These are phyloP conservation scores for Mimosa bimucronata DNA, from an alignment of 306 rosid species.

Conservation along the genomic window DNA sequence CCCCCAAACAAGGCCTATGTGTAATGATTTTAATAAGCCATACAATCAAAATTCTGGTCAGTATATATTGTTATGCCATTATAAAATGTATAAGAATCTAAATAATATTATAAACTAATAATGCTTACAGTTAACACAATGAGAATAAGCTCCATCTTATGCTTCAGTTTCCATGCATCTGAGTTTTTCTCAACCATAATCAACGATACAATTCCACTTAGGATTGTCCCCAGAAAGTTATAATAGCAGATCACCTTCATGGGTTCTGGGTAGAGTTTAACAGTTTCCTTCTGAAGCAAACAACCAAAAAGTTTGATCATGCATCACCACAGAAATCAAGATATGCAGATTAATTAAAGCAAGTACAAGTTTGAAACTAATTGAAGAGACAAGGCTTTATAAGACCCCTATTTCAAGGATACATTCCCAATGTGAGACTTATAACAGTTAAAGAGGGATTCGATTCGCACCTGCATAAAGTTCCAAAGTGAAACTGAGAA, in stretches of 20 bases:
- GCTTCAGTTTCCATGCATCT: constrained; percentile 46
- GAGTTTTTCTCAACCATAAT: constrained; percentile 36
- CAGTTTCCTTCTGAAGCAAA: constrained; percentile 43
- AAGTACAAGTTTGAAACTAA: background rate
- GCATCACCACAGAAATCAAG: background rate
- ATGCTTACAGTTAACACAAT: constrained; percentile 42
- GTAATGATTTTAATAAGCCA: background rate
- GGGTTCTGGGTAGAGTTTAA: constrained; percentile 44
- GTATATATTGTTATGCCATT: background rate
- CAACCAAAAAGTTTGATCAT: constrained; percentile 4
- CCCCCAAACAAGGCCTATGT: constrained; percentile 47
- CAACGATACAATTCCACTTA: constrained; percentile 40
- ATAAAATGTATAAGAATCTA: background rate
- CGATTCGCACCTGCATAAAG: constrained; percentile 54
- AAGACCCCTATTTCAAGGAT: too few species aligned
- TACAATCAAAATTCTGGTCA: constrained; percentile 13
- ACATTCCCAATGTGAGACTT: too few species aligned
- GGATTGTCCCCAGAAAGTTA: constrained; percentile 43
- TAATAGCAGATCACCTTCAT: constrained; percentile 44
- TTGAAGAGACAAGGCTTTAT: too few species aligned
- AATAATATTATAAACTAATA: background rate
- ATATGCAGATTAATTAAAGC: background rate
- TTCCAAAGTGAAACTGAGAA: constrained; percentile 64
- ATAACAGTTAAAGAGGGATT: background rate
- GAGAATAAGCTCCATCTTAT: constrained; percentile 44